Base-by-base conservation (phyloP, 495 filamentous ascomycete genomes). In the Zalerion maritima region DNA sequence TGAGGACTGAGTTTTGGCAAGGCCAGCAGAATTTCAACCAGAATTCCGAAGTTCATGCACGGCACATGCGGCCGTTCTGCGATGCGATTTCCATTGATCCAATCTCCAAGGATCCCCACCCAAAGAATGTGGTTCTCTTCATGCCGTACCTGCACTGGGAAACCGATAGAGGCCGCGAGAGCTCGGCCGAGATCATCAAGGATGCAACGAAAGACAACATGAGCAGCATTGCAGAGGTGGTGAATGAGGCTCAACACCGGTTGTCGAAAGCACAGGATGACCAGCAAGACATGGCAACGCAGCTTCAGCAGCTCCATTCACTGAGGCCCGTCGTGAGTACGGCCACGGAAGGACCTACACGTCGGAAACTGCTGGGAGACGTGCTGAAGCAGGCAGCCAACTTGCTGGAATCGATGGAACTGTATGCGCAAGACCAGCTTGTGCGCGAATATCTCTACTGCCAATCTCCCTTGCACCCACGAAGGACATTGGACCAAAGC, bases 111-210 rank as follows among this genome's bases (percentile, higher is more conserved):
- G 48, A 52, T 2, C 6, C 30, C 8, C 37, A 42, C 5, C 46
- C 47, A 0, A 47, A 41, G 13, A 58, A 58, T 6, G 40, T 61
- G 18, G 54, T 52, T 1, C 41, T 59, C 0, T 61, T 58, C 25
- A 78, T 78, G 72, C 74, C 74, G 1, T 81, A 76, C 34, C 49
- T 81, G 3, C 72, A 78, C 38, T 81, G 74, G 44, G 75, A 81
- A 20, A 75, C 70, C 2, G 46, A n/a, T n/a, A n/a, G n/a, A n/a
- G n/a, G n/a, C n/a, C n/a, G n/a, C n/a, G n/a, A n/a, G n/a, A n/a
- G n/a, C n/a, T n/a, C n/a, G n/a, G n/a, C n/a, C n/a, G n/a, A n/a
- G n/a, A n/a, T n/a, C n/a, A n/a, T n/a, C n/a, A n/a, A n/a, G n/a
- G n/a, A n/a, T n/a, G n/a, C n/a, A n/a, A n/a, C n/a, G n/a, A n/a